Conservation (phyloP, 345 rosid species). For the Abelmoschus esculentus region DNA sequence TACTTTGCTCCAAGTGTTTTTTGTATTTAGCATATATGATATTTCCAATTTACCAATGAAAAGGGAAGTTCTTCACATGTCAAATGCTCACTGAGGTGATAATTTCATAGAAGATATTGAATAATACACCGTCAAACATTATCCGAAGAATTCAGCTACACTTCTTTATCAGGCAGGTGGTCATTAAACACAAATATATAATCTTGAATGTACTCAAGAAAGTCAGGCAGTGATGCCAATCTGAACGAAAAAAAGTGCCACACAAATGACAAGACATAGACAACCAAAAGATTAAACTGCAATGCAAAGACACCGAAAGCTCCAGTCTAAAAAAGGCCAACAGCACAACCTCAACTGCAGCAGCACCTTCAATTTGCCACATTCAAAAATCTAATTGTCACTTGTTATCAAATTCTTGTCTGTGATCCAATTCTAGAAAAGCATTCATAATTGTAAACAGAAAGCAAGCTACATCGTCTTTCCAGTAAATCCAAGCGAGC, state of each 20-base stretch:
- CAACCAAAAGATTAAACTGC: conserved; percentile 9
- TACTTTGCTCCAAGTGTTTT: conserved; percentile 17
- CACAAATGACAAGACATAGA: background rate
- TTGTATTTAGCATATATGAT: conserved; percentile 6
- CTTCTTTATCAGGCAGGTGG: background rate
- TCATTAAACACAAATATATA: conserved; percentile 11
- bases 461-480: background rate
- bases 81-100: background rate
- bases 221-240: conserved; percentile 4
- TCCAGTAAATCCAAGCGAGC: background rate
- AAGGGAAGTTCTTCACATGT: conserved; percentile 8
- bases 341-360: conserved; percentile 9
- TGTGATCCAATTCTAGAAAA: no score
- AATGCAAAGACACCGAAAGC: conserved; percentile 3
- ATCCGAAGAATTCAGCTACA: conserved; percentile 3
- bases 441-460: background rate
- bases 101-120: conserved; percentile 4
- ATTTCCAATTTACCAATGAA: conserved; percentile 11
- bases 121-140: conserved; percentile 11
- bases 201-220: background rate
- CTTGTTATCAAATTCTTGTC: background rate
- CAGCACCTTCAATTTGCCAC: conserved; percentile 8
- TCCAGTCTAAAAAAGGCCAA: background rate
- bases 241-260: conserved; percentile 4
- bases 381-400: conserved; percentile 10